Evolutionary conservation across 2,329 filamentous ascomycete species (phyloP), one percentile per base, ranked within the genome.

Genomic region (Apiospora marii): DNA sequence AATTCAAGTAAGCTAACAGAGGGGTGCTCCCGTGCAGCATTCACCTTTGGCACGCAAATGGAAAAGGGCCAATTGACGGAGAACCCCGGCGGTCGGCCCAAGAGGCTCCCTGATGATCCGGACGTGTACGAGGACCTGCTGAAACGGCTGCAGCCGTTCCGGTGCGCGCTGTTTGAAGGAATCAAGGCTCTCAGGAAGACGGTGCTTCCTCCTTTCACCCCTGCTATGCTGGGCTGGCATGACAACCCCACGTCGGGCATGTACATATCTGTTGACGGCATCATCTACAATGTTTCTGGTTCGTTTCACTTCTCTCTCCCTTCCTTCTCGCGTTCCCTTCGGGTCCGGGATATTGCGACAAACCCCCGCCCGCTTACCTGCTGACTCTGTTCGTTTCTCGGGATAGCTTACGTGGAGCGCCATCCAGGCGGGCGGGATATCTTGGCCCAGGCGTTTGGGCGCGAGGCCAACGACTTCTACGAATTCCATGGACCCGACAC

Each of bases 261-360:
- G 22, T 76, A 76, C 27, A 76, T 72, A 24, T 73, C 74, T 2
- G 19, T 76, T 4, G 67, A 70, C 14, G 64, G 61, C 7, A 68
- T 46, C 14, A 74, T 77, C 4, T 77, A 72, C 44, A 74, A 77
- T 61, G 58, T 76, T 16, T 70, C 67, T 3, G 16, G 76, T 77
- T 41, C 70, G 76, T 73, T 41, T 19, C 12, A 34, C 51, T 10
- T 16, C 41, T 19, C 8, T 34, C 51, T 16, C 10, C 3, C 19
- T 1, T 30, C 10, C 10, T 4, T 61, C 10, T 37, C 53, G 8
- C 5, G 8, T 3, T 3, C 53, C 53, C 12, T 22, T 19, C 27
- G 14, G 1, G 22, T 1, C 3, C 3, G 5, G 1, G 37, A 41
- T 41, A 2, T 41, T 10, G 37, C 6, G 37, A 10, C 37, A 7